Evolutionary conservation across 208 protist genomes (phyloP), one percentile per base, ranked within the genome.

Genomic region (Phytomonas sp.): DNA sequence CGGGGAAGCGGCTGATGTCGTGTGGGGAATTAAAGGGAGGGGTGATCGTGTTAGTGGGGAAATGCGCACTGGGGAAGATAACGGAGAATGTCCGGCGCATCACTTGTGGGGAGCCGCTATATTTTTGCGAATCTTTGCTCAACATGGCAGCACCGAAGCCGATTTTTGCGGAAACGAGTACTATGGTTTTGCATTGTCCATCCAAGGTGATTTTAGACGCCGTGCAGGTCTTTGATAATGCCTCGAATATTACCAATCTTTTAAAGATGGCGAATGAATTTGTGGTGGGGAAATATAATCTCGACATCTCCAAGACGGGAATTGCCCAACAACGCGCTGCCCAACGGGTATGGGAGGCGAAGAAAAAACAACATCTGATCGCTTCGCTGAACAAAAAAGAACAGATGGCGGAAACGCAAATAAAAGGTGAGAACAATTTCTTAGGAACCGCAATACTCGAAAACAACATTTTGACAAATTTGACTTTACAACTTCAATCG

Each of bases 401-500:
- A 5, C 45, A 56, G 0, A 56, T 56, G 45, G 45, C 45, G 19
- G 26, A 56, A 56, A 56, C 8, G 5, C 45, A 56, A 56, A 7
- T 23, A 26, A 26, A 26, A 19, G 45, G 26, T 8, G 19, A 26
- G 2, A 19, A 56, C 19, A 56, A 56, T 56, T 56, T 56, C 45
- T 56, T 56, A 56, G 45, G 19, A 6, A 19, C 45, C 6, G 45
- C 19, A 26, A 56, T 56, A 52, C 6, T 82, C 29, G 64, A 87
- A 66, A 91, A 88, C 61, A 66, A 89, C 11, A 63, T 94, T 0
- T 66, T 91, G 7, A 75, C 81, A 19, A 90, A 80, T 34, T 78
- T 94, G 26, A 34, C 77, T 29, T 34, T 86, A 59, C 79, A 86
- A 59, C 62, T 94, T 66, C 70, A 79, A 63, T 75, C 75, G 8